A percentile compares a stretch with the other conserved stretches of the same genome.
phyloP scores from a whole-genome alignment of 106 monocot genomes.

The Posidonia australis region DNA sequence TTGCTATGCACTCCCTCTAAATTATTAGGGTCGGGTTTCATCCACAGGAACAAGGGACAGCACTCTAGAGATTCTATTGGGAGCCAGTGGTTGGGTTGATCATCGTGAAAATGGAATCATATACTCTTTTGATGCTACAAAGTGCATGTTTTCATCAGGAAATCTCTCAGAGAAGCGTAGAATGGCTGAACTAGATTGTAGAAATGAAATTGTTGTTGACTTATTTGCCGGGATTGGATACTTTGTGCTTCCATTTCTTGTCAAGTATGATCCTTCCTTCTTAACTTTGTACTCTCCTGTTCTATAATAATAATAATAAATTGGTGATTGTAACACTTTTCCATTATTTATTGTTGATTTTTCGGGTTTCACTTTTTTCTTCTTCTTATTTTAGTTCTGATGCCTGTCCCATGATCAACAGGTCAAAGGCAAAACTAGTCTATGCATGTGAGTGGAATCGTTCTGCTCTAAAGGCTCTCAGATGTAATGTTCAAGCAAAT shows the following conservation, averaged over 20 bases:
- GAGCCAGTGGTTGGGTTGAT: conserved; percentile 66
- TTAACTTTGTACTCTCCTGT: too few species aligned
- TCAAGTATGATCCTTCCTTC: conserved; percentile 41
- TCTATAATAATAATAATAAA: too few species aligned
- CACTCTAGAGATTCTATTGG: conserved; percentile 78
- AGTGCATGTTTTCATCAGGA: conserved; percentile 94
- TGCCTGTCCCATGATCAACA: conserved; percentile 5
- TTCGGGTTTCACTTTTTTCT: too few species aligned
- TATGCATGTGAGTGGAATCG: conserved; percentile 98
- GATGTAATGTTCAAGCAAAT: conserved; percentile 54
- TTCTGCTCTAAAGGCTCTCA: conserved; percentile 70
- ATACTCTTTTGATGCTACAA: conserved; percentile 86
- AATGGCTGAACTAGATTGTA: conserved; percentile 60
- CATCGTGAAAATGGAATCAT: conserved; percentile 86
- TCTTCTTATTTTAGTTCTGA: neutral
- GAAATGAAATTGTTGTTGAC: conserved; percentile 70
- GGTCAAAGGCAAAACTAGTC: conserved; percentile 79
- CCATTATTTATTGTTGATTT: too few species aligned
- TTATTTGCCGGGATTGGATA: conserved; percentile 99
- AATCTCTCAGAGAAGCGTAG: conserved; percentile 92
- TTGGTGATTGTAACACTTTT: too few species aligned
- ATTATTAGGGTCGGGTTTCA: conserved; percentile 58
- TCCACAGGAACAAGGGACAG: conserved; percentile 90
- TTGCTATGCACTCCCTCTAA: neutral
- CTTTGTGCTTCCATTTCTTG: conserved; percentile 88